phyloP scores from a whole-genome alignment of 176 grass and related monocot genomes.

The Triticum urartu region DNA sequence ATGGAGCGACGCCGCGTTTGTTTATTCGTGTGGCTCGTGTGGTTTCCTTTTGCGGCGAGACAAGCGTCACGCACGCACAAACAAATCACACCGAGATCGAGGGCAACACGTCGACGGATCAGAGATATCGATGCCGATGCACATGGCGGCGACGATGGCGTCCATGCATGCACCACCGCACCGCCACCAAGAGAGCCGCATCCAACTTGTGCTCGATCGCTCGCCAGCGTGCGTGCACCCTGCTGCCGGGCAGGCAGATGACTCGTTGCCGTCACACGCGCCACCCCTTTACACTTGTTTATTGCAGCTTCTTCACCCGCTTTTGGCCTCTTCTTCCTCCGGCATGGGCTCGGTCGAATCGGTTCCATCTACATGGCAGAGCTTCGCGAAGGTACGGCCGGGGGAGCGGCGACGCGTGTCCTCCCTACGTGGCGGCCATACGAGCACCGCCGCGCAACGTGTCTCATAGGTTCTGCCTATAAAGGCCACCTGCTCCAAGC shows the following conservation, averaged over 20 bases:
- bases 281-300: neutral
- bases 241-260: too few species aligned
- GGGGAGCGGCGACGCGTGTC: conserved; percentile 28
- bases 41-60: neutral
- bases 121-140: neutral
- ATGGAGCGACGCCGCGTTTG: neutral
- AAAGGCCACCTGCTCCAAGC: neutral
- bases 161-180: neutral
- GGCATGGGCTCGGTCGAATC: neutral
- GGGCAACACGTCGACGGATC: neutral
- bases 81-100: neutral
- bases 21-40: neutral
- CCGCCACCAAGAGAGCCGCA: neutral
- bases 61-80: neutral
- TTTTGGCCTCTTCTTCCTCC: neutral
- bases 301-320: neutral
- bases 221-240: neutral
- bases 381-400: conserved; percentile 34
- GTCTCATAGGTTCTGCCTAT: neutral
- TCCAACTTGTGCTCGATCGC: conserved; percentile 21
- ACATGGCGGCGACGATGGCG: neutral
- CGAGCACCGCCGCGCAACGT: conserved; percentile 5
- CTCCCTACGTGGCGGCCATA: conserved; percentile 44
- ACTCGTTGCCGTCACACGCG: too few species aligned
- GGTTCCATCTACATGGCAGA: conserved; percentile 3